These are phyloP conservation scores for Cucurbita pepo DNA, from an alignment of 306 rosid species.

Conservation along the genomic window DNA sequence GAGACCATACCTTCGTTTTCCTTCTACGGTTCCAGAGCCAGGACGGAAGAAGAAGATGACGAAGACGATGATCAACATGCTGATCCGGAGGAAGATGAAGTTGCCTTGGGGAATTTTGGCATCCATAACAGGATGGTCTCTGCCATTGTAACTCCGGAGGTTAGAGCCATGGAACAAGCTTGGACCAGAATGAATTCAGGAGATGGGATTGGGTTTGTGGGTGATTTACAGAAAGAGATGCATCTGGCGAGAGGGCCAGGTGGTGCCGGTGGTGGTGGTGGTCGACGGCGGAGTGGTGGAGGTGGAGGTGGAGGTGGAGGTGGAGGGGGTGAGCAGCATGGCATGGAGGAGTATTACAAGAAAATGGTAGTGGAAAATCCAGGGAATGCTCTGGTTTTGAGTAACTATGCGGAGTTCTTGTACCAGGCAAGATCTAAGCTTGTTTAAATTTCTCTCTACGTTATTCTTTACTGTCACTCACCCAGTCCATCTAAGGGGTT, in stretches of 20 bases:
- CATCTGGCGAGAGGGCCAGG: slow-evolving; percentile 45
- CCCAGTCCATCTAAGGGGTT: background rate
- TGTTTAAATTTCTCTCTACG: background rate
- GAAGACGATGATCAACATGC: slow-evolving; percentile 2
- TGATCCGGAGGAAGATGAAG: slow-evolving; percentile 26
- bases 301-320: slow-evolving; percentile 18
- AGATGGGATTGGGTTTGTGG: slow-evolving; percentile 1
- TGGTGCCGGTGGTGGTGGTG: slow-evolving; percentile 27
- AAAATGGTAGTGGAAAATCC: slow-evolving; percentile 70
- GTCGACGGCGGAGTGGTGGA: slow-evolving; percentile 8
- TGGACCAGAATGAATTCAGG: slow-evolving; percentile 17
- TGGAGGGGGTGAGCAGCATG: slow-evolving; percentile 31
- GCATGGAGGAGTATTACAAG: slow-evolving; percentile 50
- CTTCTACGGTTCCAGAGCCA: slow-evolving; percentile 4
- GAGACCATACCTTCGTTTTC: slow-evolving; percentile 53
- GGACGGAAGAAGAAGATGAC: slow-evolving; percentile 23
- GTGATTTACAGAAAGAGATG: slow-evolving; percentile 17
- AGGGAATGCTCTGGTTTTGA: slow-evolving; percentile 53
- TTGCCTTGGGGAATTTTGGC: background rate
- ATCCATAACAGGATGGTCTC: background rate
- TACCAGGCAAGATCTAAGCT: slow-evolving; percentile 28
- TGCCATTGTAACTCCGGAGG: background rate
- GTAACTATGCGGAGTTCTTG: slow-evolving; percentile 69
- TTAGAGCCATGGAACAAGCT: slow-evolving; percentile 12
- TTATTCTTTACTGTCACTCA: background rate